Percentiles rank a stretch among this genome's conserved stretches.
These are phyloP conservation scores for Austroboletus novae-zelandiae DNA, from an alignment of 1,284 basidiomycete genomes.

Conservation along the genomic window DNA sequence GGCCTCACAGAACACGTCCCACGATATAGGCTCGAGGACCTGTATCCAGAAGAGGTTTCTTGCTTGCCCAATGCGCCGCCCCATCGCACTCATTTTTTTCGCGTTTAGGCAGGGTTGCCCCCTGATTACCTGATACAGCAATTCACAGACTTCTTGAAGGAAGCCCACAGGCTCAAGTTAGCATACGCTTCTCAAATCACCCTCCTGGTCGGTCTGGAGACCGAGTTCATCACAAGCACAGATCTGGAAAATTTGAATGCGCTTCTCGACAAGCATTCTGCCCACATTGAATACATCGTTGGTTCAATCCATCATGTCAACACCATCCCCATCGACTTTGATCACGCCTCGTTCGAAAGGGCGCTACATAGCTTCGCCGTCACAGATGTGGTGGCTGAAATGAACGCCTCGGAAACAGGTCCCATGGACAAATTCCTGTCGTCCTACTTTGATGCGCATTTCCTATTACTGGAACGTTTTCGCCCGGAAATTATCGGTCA, in stretches of 20 bases:
- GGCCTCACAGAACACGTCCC: constrained; percentile 96
- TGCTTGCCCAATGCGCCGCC: constrained; percentile 5
- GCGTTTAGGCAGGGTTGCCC: constrained; percentile 46
- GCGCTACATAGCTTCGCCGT: constrained; percentile 49
- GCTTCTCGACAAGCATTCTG: constrained; percentile 44
- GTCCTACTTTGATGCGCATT: constrained; percentile 84
- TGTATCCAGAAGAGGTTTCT: constrained; percentile 94
- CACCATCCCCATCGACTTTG: constrained; percentile 91
- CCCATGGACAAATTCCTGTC: constrained; percentile 52
- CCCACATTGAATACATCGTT: constrained; percentile 84
- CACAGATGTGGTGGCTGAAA: constrained; percentile 24
- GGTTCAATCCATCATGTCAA: constrained; percentile 94
- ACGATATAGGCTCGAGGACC: constrained; percentile 73
- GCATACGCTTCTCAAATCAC: constrained; percentile 61
- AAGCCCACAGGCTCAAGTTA: constrained; percentile 74
- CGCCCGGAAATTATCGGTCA: constrained; percentile 92
- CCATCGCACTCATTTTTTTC: constrained; percentile 14
- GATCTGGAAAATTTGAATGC: constrained; percentile 62
- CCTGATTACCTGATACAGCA: constrained; percentile 49
- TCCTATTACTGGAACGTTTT: constrained; percentile 63
- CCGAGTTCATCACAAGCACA: constrained; percentile 77
- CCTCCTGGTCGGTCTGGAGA: constrained; percentile 90
- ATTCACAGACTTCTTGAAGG: constrained; percentile 68
- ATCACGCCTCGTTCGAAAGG: constrained; percentile 64
- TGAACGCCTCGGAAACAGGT: constrained; percentile 20